These are phyloP conservation scores for Microbotryum lychnidis-dioicae DNA, from an alignment of 1,284 basidiomycete genomes.

Conservation along the genomic window DNA sequence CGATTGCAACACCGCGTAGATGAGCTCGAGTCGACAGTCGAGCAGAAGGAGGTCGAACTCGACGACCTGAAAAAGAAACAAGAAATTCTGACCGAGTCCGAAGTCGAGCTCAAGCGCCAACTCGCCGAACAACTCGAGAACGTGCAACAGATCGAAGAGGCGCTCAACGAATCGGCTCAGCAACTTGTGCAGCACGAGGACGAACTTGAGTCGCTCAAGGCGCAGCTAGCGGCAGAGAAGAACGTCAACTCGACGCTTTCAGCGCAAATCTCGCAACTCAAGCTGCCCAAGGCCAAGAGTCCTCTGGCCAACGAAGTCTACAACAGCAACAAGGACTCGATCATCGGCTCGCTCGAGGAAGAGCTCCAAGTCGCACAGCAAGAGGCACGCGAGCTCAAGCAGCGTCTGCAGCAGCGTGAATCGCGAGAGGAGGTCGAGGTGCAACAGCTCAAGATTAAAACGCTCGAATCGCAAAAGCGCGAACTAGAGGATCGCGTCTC, in stretches of 20 bases:
- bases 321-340: slow-evolving; percentile 41
- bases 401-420: slow-evolving; percentile 51
- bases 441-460: slow-evolving; percentile 60
- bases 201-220: slow-evolving; percentile 20
- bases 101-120: slow-evolving; percentile 49
- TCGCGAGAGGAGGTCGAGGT: slow-evolving; percentile 66
- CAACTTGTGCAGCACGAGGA: slow-evolving; percentile 31
- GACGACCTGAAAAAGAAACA: slow-evolving; percentile 53
- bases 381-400: slow-evolving; percentile 66
- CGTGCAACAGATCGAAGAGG: slow-evolving; percentile 31
- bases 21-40: slow-evolving; percentile 49
- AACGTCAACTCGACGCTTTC: slow-evolving; percentile 16
- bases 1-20: slow-evolving; percentile 38
- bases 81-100: slow-evolving; percentile 47
- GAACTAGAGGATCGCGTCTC: slow-evolving; percentile 61
- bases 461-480: slow-evolving; percentile 64
- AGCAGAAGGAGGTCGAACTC: slow-evolving; percentile 55
- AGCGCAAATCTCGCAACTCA: slow-evolving; percentile 25
- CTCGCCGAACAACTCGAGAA: slow-evolving; percentile 43
- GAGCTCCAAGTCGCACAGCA: slow-evolving; percentile 70
- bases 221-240: slow-evolving; percentile 22
- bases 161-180: slow-evolving; percentile 28
- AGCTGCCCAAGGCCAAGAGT: slow-evolving; percentile 25
- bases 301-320: slow-evolving; percentile 47
- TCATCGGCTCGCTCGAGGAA: slow-evolving; percentile 51